These are phyloP conservation scores for Candida palmyrensis DNA, from an alignment of 805 yeast genomes.

Conservation along the genomic window DNA sequence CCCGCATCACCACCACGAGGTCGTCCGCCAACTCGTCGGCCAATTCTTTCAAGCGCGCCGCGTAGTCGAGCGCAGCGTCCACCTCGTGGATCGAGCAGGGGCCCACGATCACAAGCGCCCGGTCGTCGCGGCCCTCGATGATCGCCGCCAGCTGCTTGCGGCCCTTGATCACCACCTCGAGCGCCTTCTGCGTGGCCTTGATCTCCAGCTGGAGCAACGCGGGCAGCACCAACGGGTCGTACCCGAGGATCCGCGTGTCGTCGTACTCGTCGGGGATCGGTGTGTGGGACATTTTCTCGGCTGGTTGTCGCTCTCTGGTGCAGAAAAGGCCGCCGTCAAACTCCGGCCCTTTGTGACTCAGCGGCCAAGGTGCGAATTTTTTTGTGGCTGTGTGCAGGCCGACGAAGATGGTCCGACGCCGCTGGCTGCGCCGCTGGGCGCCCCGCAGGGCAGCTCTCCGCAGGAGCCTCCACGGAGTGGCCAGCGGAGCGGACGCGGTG, in stretches of 20 bases:
- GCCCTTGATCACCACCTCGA: slow-evolving; percentile 66
- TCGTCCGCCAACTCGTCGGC: slow-evolving; percentile 71
- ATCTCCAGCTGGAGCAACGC: slow-evolving; percentile 83
- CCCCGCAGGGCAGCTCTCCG: too few species aligned
- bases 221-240: slow-evolving; percentile 93
- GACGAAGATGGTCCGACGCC: too few species aligned
- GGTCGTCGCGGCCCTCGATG: slow-evolving; percentile 72
- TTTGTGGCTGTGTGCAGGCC: background rate
- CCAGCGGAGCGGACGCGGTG: too few species aligned
- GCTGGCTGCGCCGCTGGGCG: too few species aligned
- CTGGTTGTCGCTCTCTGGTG: background rate
- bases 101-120: slow-evolving; percentile 84
- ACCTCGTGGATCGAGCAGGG: slow-evolving; percentile 97
- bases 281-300: slow-evolving; percentile 28
- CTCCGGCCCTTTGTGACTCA: too few species aligned
- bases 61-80: slow-evolving; percentile 84
- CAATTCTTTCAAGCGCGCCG: slow-evolving; percentile 57
- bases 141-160: slow-evolving; percentile 76
- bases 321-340: background rate
- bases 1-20: slow-evolving; percentile 88
- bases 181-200: slow-evolving; percentile 53
- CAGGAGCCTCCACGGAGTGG: too few species aligned
- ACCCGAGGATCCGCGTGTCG: slow-evolving; percentile 78
- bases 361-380: background rate
- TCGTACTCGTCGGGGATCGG: slow-evolving; percentile 65